Base-by-base conservation (phyloP, 257 asterid genomes). In the Dorcoceras hygrometricum region DNA sequence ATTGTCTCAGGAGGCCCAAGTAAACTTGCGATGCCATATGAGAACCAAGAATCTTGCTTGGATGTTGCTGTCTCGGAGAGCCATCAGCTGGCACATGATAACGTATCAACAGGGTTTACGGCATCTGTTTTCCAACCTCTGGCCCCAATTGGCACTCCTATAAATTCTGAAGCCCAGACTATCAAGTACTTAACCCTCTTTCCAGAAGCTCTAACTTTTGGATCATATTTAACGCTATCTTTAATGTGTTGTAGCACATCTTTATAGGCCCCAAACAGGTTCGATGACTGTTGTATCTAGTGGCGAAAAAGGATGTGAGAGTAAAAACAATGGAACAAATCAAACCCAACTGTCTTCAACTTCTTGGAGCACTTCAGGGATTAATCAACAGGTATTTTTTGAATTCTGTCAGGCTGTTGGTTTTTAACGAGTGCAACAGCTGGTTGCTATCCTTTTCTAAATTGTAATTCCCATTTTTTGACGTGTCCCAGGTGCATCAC, bases 141-240 rank as follows among this genome's bases (percentile, higher is more conserved):
- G 67, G 82, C 80, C 53, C 95, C 91, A 19, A 81, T 82, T 75
- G 95, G 94, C 73, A 82, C 81, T 64, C 88, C 89, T 80, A 69
- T 72, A 62, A 88, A 77, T 83, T 63, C 76, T 55, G 96, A 82
- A 72, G 24, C 75, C 46, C 89, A 74, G 68, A 29, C 82, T 55
- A 70, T 73, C 78, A 89, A 78, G 98, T 91, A 82, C 59, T 61
- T 62, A 25, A 46, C n/a, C n/a, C 65, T 65, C 78, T 48, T 39
- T 54, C 36, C 59, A 16, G 57, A 63, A 66, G 34, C 60, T 68
- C 55, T 18, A 31, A 25, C 18, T 23, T 71, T 63, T 61, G 57
- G 31, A 31, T 27, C 62, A 50, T 53, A 54, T 75, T 55, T 59
- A 29, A 54, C 48, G 58, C 71, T 24, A 22, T 48, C 34, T 23